Base-by-base conservation (phyloP, 208 protist species). In the Leptomonas seymouri region DNA sequence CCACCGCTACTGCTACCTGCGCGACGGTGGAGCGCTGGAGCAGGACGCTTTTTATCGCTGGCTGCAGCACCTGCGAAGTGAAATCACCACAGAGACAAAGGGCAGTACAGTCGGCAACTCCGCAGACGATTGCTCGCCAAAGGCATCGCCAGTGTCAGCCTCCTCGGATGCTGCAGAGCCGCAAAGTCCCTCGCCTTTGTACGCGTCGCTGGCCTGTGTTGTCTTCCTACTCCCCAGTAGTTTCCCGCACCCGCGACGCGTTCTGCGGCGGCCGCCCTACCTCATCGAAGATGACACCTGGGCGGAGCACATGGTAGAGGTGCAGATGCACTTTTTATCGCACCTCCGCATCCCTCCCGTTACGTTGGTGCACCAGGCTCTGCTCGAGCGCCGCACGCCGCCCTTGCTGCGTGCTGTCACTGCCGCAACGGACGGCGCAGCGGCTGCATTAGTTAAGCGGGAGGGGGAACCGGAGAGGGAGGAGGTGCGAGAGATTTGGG, bases 241-340 rank as follows among this genome's bases (percentile, higher is more conserved):
- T 65, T 96, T 96, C 53, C 84, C 84, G 11, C 61, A 84, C n/a
- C 86, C 86, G 6, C 74, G 77, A 14, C 84, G 86, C 9, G 80
- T 90, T 14, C 25, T 93, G 16, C 65, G 66, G 4, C 48, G 48
- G 11, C 85, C 91, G 11, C 91, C 91, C 3, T 96, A 90, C 54
- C 76, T 91, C 48, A 84, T 96, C 61, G 85, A 92, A 20, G 91
- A 96, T 56, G 77, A 90, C 44, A 89, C 82, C 30, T 96, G 91
- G 91, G 91, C 91, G 25, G 85, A 91, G 60, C 91, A 96, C 71
- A 30, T 84, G 31, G 75, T 96, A 20, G 91, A 96, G 63, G 71
- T 90, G 53, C 78, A 86, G 44, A 53, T 96, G 12, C 67, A 90
- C 71, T 96, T 94, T 68, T 62, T 63, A 16, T 77, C 82, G 6